Evolutionary conservation across 495 filamentous ascomycete species (phyloP).

Genomic region (Thermothielavioides terrestris): DNA sequence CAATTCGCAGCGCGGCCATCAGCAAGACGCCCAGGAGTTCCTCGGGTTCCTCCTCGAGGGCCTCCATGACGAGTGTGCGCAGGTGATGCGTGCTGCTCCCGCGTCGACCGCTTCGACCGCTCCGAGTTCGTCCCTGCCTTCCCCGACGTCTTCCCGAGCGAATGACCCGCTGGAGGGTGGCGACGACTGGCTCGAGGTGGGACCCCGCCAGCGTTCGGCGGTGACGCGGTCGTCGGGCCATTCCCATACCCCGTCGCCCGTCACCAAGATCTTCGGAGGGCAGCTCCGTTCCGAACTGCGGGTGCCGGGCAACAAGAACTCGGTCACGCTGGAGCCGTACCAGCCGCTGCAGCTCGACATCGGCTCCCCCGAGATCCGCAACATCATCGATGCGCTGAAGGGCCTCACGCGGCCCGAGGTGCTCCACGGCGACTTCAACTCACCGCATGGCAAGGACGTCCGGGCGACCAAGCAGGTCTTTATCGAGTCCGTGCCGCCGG

Average conservation of each 20-base stretch:
- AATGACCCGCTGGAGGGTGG: constrained; percentile 32
- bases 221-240: constrained; percentile 82
- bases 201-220: constrained; percentile 78
- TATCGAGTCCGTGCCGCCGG: constrained; percentile 85
- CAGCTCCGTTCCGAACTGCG: constrained; percentile 83
- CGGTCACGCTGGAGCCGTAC: constrained; percentile 86
- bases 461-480: constrained; percentile 87
- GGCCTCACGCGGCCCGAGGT: constrained; percentile 74
- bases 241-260: constrained; percentile 62
- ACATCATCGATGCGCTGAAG: constrained; percentile 85
- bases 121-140: constrained; percentile 29
- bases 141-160: constrained; percentile 31
- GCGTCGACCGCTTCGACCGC: constrained; percentile 35
- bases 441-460: constrained; percentile 64
- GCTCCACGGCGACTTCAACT: constrained; percentile 79
- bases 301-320: constrained; percentile 78
- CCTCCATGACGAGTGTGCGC: constrained; percentile 83
- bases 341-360: constrained; percentile 95
- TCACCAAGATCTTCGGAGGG: constrained; percentile 92
- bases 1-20: constrained; percentile 69
- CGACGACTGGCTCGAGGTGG: constrained; percentile 86
- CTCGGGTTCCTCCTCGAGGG: constrained; percentile 88
- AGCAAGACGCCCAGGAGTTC: constrained; percentile 98
- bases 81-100: constrained; percentile 53
- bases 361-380: constrained; percentile 69